Evolutionary conservation across 2,329 filamentous ascomycete species (phyloP).

Genomic region (Anthostomella pinea): DNA sequence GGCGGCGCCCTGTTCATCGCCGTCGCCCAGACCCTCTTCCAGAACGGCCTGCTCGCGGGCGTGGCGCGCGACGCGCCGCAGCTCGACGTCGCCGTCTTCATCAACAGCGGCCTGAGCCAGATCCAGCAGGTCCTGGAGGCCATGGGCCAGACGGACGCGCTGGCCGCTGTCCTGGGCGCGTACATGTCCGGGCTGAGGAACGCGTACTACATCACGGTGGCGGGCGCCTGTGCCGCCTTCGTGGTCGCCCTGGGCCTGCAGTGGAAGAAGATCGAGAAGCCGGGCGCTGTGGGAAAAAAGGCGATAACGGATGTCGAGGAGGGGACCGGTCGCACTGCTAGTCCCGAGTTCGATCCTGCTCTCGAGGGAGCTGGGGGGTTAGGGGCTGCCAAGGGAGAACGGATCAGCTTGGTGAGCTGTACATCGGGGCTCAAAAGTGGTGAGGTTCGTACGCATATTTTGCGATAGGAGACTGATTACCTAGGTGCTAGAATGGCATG

Average conservation of each 20-base stretch:
- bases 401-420: too few relatives aligned
- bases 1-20: slow-evolving; percentile 65
- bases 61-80: slow-evolving; percentile 43
- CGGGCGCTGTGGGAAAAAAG: neutral
- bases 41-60: slow-evolving; percentile 57
- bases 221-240: slow-evolving; percentile 46
- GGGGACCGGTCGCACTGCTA: too few relatives aligned
- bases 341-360: too few relatives aligned
- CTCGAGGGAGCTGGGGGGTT: too few relatives aligned
- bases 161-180: slow-evolving; percentile 43
- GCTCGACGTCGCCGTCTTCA: slow-evolving; percentile 47
- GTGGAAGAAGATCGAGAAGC: slow-evolving; percentile 54
- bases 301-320: neutral
- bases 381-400: too few relatives aligned
- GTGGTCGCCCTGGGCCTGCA: slow-evolving; percentile 41
- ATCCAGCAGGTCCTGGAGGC: slow-evolving; percentile 42
- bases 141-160: slow-evolving; percentile 40
- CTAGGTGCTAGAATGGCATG: too few relatives aligned
- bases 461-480: too few relatives aligned
- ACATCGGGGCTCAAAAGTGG: too few relatives aligned
- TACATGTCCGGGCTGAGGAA: slow-evolving; percentile 50
- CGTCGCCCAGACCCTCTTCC: slow-evolving; percentile 65
- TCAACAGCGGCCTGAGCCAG: slow-evolving; percentile 52
- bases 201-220: slow-evolving; percentile 51
- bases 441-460: too few relatives aligned